Evolutionary conservation across 305 asterid species (phyloP).

Genomic region (Salvia sclarea): DNA sequence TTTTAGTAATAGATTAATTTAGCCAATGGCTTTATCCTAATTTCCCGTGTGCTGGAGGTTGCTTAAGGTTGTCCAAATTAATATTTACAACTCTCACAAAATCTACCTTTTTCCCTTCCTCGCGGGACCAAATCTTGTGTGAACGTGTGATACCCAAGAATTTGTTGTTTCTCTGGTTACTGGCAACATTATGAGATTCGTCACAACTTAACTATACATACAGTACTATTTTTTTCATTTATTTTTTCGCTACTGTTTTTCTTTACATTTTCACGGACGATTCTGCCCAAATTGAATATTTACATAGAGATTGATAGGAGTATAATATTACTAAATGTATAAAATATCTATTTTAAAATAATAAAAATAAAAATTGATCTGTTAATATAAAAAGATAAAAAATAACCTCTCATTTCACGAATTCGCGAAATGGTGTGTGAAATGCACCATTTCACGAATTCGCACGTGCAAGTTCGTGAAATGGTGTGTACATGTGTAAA

Average conservation of each 20-base stretch:
- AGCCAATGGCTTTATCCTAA: slow-evolving; percentile 30
- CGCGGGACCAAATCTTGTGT: slow-evolving; percentile 46
- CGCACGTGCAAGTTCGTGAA: too few species aligned
- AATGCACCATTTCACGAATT: too few species aligned
- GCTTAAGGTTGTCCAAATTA: not conserved
- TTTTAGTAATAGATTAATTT: slow-evolving; percentile 18
- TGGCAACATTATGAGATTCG: slow-evolving; percentile 22
- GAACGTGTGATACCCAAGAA: slow-evolving; percentile 39
- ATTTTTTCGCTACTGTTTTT: not conserved
- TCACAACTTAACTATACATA: not conserved
- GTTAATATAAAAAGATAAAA: too few species aligned
- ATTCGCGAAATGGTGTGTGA: too few species aligned
- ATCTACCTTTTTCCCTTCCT: slow-evolving; percentile 22
- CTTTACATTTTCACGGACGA: not conserved
- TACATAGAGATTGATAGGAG: too few species aligned
- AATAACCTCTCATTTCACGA: too few species aligned
- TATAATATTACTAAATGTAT: too few species aligned
- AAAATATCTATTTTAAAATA: too few species aligned
- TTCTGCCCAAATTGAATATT: not conserved
- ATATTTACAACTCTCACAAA: not conserved
- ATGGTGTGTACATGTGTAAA: too few species aligned
- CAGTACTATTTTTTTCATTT: not conserved
- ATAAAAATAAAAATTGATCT: too few species aligned
- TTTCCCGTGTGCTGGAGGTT: slow-evolving; percentile 34
- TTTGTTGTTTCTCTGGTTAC: not conserved